Evolutionary conservation across 352 stramenopile species (phyloP), one percentile per base, ranked within the genome.

Genomic region (Nothophytophthora sp.): DNA sequence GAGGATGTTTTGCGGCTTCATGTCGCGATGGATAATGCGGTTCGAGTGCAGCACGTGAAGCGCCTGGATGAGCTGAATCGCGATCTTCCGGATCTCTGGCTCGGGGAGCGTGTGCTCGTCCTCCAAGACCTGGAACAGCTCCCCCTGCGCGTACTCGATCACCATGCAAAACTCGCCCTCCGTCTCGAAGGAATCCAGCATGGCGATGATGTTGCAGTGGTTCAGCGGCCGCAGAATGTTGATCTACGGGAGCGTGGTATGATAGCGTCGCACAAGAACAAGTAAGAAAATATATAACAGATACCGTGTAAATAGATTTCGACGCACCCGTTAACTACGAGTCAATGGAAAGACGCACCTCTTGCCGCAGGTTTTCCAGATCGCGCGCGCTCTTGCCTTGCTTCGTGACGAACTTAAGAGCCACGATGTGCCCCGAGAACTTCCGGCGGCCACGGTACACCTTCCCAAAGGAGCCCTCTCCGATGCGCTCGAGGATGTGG

Each of bases 121-220:
- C 49, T 96, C 76, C 6, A 98, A 63, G n/a, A 98, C 89, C 60
- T 98, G 82, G 52, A 97, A 98, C 22, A 98, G 62, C 25, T 98
- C 93, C 13, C 90, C 90, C 54, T 96, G 86, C 3, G 84, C 94
- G 55, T 96, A 98, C 69, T 98, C 94, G 2, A 87, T 98, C 24
- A 98, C 94, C 60, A 98, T 96, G 50, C 86, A 97, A 50, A 98
- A 97, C 55, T 98, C 92, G 12, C 73, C 67, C 24, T 95, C 81
- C 20, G 92, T 98, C 70, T 98, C 94, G 49, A 98, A 98, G 30
- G 88, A 95, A 62, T 98, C 94, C 53, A 98, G 77, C 78, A 98
- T 96, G 40, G 91, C 78, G 55, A 98, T 97, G 57, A 98, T 97
- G 61, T 98, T 98, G 64, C 86, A 90, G 59, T 98, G 94, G 53